Evolutionary conservation across 1,139 yeast genomes (phyloP), one percentile per base, ranked within the genome.

Genomic region (Nakaseomyces sp.): DNA sequence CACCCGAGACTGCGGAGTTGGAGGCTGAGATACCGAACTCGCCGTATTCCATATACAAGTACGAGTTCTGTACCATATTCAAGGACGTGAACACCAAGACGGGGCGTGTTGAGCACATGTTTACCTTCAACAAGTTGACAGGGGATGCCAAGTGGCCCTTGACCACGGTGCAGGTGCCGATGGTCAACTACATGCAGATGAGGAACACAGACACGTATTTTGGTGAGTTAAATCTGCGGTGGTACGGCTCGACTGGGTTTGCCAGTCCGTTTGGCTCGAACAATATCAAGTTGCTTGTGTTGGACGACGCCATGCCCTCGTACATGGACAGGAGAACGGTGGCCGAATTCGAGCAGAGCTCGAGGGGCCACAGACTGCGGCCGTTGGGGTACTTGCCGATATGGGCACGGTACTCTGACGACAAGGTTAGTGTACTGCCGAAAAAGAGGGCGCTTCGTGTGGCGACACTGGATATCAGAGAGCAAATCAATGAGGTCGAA

Each of bases 261-360:
- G 56, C 65, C 1, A 58, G 62, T 1, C 59, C 59, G 1, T 59
- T 58, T 44, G 64, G 65, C 1, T 49, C 62, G 9, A 54, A 53
- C 30, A 53, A 52, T 42, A 50, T 60, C 35, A 55, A 58, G 31
- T 45, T 59, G 25, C 40, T 63, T 20, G 56, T 63, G 1, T 45
- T 66, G 12, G 62, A 58, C 40, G 66, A 64, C 38, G 51, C 55
- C 5, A 54, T 55, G 43, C 63, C 68, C 2, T 59, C 64, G 1
- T 51, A 55, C n/a, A 44, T 55, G 46, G 61, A 57, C 25, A 47
- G 47, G 13, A 26, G 17, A 4, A 47, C 51, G 9, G 41, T 42
- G 19, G 46, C 41, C 20, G 51, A 47, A 12, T 52, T 44, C 39
- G 52, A 49, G 24, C 41, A 37, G 12, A 45, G 48, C 20, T 24